phyloP scores from a whole-genome alignment of 306 rosid species.

The Medicago arabica region DNA sequence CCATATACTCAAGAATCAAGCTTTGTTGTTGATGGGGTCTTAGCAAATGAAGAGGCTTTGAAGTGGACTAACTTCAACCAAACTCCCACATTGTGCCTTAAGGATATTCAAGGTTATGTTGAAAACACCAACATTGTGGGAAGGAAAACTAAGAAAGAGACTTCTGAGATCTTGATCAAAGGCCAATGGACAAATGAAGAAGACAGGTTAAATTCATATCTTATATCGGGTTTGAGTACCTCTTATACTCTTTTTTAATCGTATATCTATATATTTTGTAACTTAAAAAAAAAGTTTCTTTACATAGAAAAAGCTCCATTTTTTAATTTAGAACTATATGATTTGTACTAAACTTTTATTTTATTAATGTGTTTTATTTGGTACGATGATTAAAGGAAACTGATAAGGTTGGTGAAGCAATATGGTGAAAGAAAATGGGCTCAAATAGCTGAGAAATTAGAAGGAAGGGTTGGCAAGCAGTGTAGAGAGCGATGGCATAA shows the following conservation, averaged over 20 bases:
- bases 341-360: neutral
- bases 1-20: conserved; percentile 26
- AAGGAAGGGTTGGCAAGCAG: conserved; percentile 87
- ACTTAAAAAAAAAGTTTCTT: neutral
- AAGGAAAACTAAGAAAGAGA: conserved; percentile 48
- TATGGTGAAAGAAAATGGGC: conserved; percentile 86
- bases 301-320: neutral
- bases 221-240: neutral
- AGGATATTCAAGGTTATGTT: conserved; percentile 14
- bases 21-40: conserved; percentile 30
- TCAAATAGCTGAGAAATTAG: conserved; percentile 73
- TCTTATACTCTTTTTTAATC: neutral
- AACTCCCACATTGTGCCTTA: conserved; percentile 27
- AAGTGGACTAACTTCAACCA: conserved; percentile 41
- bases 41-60: conserved; percentile 42
- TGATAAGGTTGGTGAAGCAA: conserved; percentile 77
- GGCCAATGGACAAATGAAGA: conserved; percentile 82
- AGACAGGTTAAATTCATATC: conserved; percentile 58
- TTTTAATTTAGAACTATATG: neutral
- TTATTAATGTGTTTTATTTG: neutral
- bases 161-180: conserved; percentile 52
- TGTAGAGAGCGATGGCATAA: conserved; percentile 97
- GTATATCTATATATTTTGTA: no score
- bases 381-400: conserved; percentile 48
- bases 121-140: conserved; percentile 32